Evolutionary conservation across 1,284 basidiomycete species (phyloP), one percentile per base, ranked within the genome.

Genomic region (Leccinum ponderosum): DNA sequence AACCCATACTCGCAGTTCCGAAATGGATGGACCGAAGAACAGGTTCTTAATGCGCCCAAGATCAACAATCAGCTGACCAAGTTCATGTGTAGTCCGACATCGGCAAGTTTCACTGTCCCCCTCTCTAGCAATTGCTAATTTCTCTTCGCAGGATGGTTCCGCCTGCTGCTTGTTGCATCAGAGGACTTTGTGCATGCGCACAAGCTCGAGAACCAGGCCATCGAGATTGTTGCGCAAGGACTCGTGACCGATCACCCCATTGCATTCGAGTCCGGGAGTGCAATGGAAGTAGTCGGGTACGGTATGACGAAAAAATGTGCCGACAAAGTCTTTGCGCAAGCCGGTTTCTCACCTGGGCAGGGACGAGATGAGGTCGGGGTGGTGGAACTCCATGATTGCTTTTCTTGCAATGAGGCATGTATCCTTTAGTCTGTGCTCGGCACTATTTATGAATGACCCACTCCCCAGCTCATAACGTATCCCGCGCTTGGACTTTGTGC

Each of bases 1-100:
- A 95, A 95, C 68, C 93, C 93, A 0, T 95, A 95, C 68, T 89
- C 92, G 1, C 93, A 95, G 71, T 95, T 95, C 77, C 83, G 86
- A 14, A 82, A 87, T 66, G 88, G 87, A 6, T 91, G 89, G 87
- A 87, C 80, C 31, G 83, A 84, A 11, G 86, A 93, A 64, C 82
- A 93, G 67, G 83, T 94, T 20, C 71, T 91, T 54, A 80, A 81
- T 11, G 81, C 88, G 1, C 81, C 83, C 2, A 87, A 85, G 75
- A 86, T 94, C 70, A 90, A 83, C 31, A 86, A 86, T 55, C 84
- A 92, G 69, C 76, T 94, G 51, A 94, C 93, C 3, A 89, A 91
- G 70, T 90, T 86, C 71, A 94, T 94, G 92, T 95, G 93, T 71
- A 93, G 89, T 65, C 93, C 93, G 1, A 95, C 93, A 37, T 90